A percentile compares a stretch with the other conserved stretches of the same genome.
Conservation (phyloP, 1,284 basidiomycete genomes). For the Entoloma clypeatum region DNA sequence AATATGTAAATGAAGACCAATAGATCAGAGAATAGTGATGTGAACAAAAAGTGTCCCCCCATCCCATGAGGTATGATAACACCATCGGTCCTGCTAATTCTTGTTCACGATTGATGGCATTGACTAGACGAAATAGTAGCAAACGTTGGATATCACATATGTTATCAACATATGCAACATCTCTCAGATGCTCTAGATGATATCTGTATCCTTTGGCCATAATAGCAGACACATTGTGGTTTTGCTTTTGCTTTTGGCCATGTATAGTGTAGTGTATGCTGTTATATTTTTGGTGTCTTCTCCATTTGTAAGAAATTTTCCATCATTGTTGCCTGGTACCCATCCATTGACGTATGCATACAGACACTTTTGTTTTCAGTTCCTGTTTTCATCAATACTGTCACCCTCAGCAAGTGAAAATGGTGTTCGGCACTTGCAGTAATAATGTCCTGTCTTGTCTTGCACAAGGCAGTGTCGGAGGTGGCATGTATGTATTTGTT, state of each 20-base stretch:
- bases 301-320: constrained; percentile 27
- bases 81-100: constrained; percentile 31
- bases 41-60: constrained; percentile 29
- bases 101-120: constrained; percentile 29
- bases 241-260: constrained; percentile 25
- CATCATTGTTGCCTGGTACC: constrained; percentile 28
- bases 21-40: constrained; percentile 26
- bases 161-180: constrained; percentile 14
- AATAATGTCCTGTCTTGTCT: constrained; percentile 14
- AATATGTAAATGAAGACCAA: constrained; percentile 17
- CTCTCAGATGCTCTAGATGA: constrained; percentile 18
- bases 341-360: constrained; percentile 26
- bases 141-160: constrained; percentile 20
- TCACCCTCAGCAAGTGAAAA: constrained; percentile 17
- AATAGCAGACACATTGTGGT: constrained; percentile 30
- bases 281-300: constrained; percentile 21
- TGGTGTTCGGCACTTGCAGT: constrained; percentile 34
- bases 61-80: constrained; percentile 32
- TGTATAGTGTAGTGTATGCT: constrained; percentile 28
- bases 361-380: constrained; percentile 23
- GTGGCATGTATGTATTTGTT: constrained; percentile 32
- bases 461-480: constrained; percentile 20
- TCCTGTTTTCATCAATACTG: constrained; percentile 14
- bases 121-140: constrained; percentile 3
- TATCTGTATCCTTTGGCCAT: constrained; percentile 27